Evolutionary conservation across 345 rosid species (phyloP), one percentile per base, ranked within the genome.

Genomic region (Populus euphratica): DNA sequence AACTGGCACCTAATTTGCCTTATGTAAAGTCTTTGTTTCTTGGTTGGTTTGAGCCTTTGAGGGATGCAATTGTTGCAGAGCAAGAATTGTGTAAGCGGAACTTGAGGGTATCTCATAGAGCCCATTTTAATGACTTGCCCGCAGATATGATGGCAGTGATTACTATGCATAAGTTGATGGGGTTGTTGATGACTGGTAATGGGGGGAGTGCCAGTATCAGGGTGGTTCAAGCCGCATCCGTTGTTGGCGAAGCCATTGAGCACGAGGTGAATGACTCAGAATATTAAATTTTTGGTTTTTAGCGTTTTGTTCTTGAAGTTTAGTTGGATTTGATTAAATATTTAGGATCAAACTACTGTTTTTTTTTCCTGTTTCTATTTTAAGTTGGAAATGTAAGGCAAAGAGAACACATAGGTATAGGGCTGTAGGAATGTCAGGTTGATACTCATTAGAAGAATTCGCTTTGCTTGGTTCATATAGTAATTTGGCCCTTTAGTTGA

Each of bases 11-110:
- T 1, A 96, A 91, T 81, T 82, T 96, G 81, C 99, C 99, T 74
- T 92, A 87, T 74, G 78, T 93, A 21, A 96, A 96, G 87, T 86
- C 98, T 17, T 77, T 93, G 76, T 92, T 96, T 81, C 92, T 93
- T 3, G 98, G 97, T 14, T 96, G 99, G 99, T 96, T 96, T 49
- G 97, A 93, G 87, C 99, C 98, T 73, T 50, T 96, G 76, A 87
- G 88, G 69, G 85, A 93, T 81, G 91, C 97, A 12, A 96, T 96
- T 82, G 84, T 78, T n/a, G 85, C 88, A 4, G 99, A 96, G 33
- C 94, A 92, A 76, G 92, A 87, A 67, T 31, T 69, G 25, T 84
- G 90, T 81, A 81, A 76, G 12, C 86, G 77, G 81, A 78, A 63
- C 65, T 25, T 69, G 74, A 91, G 78, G 76, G 73, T 82, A 18